phyloP scores from a whole-genome alignment of 345 rosid species.

The Eucalyptus shirleyi region DNA sequence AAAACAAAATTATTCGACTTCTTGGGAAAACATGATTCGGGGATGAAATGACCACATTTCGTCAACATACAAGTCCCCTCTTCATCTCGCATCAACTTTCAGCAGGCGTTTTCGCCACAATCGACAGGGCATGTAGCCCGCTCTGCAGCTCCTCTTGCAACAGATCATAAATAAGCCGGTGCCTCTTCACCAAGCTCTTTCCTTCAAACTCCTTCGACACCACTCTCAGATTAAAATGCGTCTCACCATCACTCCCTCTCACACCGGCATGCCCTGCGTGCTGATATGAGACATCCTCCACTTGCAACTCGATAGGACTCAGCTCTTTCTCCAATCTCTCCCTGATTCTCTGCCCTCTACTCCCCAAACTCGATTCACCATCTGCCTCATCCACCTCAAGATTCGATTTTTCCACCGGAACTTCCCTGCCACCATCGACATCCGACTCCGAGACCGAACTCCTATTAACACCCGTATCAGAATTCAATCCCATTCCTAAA shows the following conservation, averaged over 20 bases:
- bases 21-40: neutral
- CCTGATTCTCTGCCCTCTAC: slow-evolving; percentile 62
- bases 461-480: neutral
- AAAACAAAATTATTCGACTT: neutral
- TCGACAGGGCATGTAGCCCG: slow-evolving; percentile 83
- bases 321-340: slow-evolving; percentile 66
- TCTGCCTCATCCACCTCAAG: neutral
- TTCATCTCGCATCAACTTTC: slow-evolving; percentile 9
- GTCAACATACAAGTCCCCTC: neutral
- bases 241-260: slow-evolving; percentile 68
- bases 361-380: slow-evolving; percentile 20
- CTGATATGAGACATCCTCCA: slow-evolving; percentile 85
- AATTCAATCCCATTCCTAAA: neutral
- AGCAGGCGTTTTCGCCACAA: slow-evolving; percentile 77
- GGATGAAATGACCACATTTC: neutral
- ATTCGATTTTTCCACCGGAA: neutral
- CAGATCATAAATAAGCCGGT: slow-evolving; percentile 57
- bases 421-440: neutral
- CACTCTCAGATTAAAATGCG: slow-evolving; percentile 77
- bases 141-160: slow-evolving; percentile 73
- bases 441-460: neutral
- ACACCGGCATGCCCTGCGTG: slow-evolving; percentile 95
- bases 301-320: slow-evolving; percentile 47
- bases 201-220: slow-evolving; percentile 81
- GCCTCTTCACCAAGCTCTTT: slow-evolving; percentile 88